Evolutionary conservation across 2,329 filamentous ascomycete genomes (phyloP), one percentile per base, ranked within the genome.

Genomic region (Claviceps capensis): DNA sequence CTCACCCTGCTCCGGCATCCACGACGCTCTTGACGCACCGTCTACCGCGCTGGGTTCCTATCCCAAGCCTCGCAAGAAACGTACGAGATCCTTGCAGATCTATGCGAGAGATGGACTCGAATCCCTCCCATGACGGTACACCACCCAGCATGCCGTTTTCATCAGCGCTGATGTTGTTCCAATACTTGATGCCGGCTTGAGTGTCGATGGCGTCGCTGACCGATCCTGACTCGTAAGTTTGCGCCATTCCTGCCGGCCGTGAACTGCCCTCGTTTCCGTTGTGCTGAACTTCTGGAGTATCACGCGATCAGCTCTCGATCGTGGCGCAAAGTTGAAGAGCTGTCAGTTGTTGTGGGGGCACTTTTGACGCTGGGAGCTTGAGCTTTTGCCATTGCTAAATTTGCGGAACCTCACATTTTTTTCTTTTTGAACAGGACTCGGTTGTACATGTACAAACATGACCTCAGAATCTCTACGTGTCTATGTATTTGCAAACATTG

Each of bases 81-180:
- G 76, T 82, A 37, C 77, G 75, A 0, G 81, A 86, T 43, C 83
- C 83, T 60, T 83, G 80, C 1, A 88, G 72, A 61, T 88, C 85
- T 50, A 84, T 77, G 48, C 78, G 74, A 3, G 79, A 81, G 56
- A 85, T 53, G 0, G 60, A 58, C 7, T 48, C 30, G 52, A 63
- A 63, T 13, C 59, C 60, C 11, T 37, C 47, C 11, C 52, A 5
- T n/a, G 55, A 47, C 0, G 71, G 64, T 53, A 72, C 72, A 67
- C 90, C 86, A 55, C 88, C 89, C 1, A 95, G 82, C 83, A 93
- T 90, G 62, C 88, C 87, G 59, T 85, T 77, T 47, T 71, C 66
- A 49, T 73, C 68, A 43, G 72, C 69, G 2, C 66, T 64, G 50
- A 72, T 60, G 22, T 62, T 59, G 50, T 74, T 62, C 76, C 75